phyloP scores from a whole-genome alignment of 163 green algal genomes.

The Trebouxiophyceae sp. region DNA sequence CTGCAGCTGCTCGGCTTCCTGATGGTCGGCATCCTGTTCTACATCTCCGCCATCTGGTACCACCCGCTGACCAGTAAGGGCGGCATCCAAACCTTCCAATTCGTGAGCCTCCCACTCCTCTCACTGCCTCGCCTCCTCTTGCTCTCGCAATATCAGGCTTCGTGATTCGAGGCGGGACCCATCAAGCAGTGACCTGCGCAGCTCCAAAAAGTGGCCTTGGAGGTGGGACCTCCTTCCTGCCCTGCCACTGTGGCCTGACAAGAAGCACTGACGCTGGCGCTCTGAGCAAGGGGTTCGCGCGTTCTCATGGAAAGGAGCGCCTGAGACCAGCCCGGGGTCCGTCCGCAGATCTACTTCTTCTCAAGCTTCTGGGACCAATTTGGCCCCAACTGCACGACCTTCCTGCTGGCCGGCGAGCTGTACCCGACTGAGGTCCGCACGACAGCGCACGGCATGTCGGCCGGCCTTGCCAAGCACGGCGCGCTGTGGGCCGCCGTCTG shows the following conservation, averaged over 20 bases:
- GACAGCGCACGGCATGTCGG: conserved; percentile 53
- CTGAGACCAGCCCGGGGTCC: no score
- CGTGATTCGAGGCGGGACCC: no score
- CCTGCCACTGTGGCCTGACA: no score
- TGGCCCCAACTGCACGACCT: conserved; percentile 51
- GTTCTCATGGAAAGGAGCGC: no score
- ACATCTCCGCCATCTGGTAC: conserved; percentile 14
- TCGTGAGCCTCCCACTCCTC: no score
- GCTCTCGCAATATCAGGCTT: no score
- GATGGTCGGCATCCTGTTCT: conserved; percentile 24
- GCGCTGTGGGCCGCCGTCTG: conserved; percentile 33
- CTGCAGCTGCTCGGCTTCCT: conserved; percentile 65
- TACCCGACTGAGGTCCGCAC: conserved; percentile 29
- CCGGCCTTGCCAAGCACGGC: conserved; percentile 49
- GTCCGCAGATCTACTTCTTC: conserved; percentile 26
- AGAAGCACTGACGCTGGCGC: no score
- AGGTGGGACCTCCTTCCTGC: no score
- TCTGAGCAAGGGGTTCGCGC: no score
- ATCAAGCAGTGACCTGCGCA: no score
- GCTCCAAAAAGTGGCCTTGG: no score
- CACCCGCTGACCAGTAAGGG: conserved; percentile 8
- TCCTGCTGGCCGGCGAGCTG: conserved; percentile 44
- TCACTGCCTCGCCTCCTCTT: no score
- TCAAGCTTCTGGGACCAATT: conserved; percentile 27
- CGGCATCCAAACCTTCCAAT: conserved; percentile 21